phyloP scores from a whole-genome alignment of 257 asterid species.

The Verbena officinalis region DNA sequence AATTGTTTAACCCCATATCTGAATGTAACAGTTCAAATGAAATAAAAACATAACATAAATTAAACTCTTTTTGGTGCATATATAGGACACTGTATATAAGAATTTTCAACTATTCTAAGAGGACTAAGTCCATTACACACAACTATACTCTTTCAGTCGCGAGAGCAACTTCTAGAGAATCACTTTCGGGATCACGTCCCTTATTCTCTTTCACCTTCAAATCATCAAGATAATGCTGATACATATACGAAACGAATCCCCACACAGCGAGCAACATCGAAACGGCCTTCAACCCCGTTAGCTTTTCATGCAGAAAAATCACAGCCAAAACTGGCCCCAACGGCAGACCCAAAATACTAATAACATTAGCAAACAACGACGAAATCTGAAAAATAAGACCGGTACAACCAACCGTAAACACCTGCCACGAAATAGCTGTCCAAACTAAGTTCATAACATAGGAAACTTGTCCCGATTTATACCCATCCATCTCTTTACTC shows the following conservation, averaged over 20 bases:
- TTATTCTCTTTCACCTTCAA: conserved; percentile 32
- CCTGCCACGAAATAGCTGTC: conserved; percentile 73
- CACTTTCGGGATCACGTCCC: neutral
- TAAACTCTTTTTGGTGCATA: too few species aligned
- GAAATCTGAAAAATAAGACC: conserved; percentile 69
- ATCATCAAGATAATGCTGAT: conserved; percentile 75
- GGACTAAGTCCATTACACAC: too few species aligned
- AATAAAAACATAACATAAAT: too few species aligned
- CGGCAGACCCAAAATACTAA: conserved; percentile 67
- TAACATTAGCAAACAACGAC: conserved; percentile 73
- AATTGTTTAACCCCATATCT: too few species aligned
- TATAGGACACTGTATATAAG: too few species aligned
- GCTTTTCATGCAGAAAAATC: conserved; percentile 48
- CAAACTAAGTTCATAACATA: conserved; percentile 60
- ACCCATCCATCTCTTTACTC: conserved; percentile 52
- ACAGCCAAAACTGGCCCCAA: conserved; percentile 68
- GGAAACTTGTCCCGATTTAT: conserved; percentile 41
- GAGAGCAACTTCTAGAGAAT: conserved; percentile 19
- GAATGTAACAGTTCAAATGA: too few species aligned
- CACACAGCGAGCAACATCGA: conserved; percentile 67
- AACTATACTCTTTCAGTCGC: conserved; percentile 25
- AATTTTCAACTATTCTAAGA: too few species aligned
- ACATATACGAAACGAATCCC: conserved; percentile 75
- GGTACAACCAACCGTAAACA: conserved; percentile 43
- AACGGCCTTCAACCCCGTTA: conserved; percentile 60